These are phyloP conservation scores for Triticum urartu DNA, from an alignment of 176 grass and related monocot species.

Conservation along the genomic window DNA sequence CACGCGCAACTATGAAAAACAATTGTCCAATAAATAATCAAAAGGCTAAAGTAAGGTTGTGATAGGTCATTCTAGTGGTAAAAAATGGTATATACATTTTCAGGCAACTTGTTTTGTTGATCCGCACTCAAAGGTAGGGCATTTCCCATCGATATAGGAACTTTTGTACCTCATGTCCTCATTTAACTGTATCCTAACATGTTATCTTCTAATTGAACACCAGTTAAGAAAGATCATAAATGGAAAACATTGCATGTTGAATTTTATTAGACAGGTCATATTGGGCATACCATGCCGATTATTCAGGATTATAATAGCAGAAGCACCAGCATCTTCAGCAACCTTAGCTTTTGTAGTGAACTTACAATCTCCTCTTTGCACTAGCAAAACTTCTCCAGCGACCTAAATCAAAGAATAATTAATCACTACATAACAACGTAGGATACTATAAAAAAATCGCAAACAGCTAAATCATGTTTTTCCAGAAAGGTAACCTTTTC, in stretches of 20 bases:
- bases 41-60: neutral
- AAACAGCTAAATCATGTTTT: constrained; percentile 9
- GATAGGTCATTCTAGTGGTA: neutral
- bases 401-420: constrained; percentile 44
- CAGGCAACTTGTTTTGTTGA: constrained; percentile 1
- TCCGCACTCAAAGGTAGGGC: neutral
- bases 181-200: neutral
- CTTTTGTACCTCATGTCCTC: too few relatives aligned
- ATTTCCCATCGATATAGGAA: too few relatives aligned
- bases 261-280: constrained; percentile 10
- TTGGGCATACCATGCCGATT: constrained; percentile 53
- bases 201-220: constrained; percentile 17
- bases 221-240: neutral
- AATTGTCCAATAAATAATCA: constrained; percentile 6
- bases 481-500: constrained; percentile 54
- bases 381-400: constrained; percentile 78
- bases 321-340: constrained; percentile 87
- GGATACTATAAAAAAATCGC: constrained; percentile 4
- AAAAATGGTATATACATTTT: neutral
- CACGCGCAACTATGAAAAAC: constrained; percentile 8
- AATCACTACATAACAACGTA: neutral
- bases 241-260: neutral
- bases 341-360: constrained; percentile 82
- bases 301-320: constrained; percentile 93
- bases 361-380: constrained; percentile 76